Conservation (phyloP, 164 flowering plant genomes). For the Dillenia suffruticosa region DNA sequence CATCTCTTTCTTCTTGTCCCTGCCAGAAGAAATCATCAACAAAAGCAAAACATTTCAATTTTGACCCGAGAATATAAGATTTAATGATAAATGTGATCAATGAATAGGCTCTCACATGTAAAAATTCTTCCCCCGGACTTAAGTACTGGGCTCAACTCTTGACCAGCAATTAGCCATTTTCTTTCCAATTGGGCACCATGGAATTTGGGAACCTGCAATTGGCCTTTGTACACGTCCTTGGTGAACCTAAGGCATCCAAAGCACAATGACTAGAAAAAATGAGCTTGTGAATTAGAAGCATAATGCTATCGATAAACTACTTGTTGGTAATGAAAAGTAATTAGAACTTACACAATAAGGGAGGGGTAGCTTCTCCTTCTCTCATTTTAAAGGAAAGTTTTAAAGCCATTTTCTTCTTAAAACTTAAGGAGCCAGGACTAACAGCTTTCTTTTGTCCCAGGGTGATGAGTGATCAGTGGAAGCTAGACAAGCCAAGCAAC, state of each 20-base stretch:
- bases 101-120: slow-evolving; percentile 27
- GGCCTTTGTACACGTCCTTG: slow-evolving; percentile 37
- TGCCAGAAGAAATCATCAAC: slow-evolving; percentile 15
- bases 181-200: slow-evolving; percentile 43
- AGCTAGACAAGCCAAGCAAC: slow-evolving; percentile 46
- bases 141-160: slow-evolving; percentile 32
- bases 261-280: slow-evolving; percentile 1
- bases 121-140: slow-evolving; percentile 43
- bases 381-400: slow-evolving; percentile 42
- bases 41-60: no score
- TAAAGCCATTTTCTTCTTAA: slow-evolving; percentile 24
- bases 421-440: slow-evolving; percentile 22
- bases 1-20: slow-evolving; percentile 63
- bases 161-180: slow-evolving; percentile 47
- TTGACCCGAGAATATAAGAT: no score
- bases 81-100: no score
- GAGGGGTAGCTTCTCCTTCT: slow-evolving; percentile 29
- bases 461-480: slow-evolving; percentile 15
- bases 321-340: not conserved
- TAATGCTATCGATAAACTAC: not conserved
- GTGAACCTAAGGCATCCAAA: slow-evolving; percentile 30
- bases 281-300: not conserved
- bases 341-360: slow-evolving; percentile 22
- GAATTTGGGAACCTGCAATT: slow-evolving; percentile 46
- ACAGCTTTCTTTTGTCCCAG: slow-evolving; percentile 24